phyloP scores from a whole-genome alignment of 495 filamentous ascomycete genomes.

The Lasiosphaeria ovina region DNA sequence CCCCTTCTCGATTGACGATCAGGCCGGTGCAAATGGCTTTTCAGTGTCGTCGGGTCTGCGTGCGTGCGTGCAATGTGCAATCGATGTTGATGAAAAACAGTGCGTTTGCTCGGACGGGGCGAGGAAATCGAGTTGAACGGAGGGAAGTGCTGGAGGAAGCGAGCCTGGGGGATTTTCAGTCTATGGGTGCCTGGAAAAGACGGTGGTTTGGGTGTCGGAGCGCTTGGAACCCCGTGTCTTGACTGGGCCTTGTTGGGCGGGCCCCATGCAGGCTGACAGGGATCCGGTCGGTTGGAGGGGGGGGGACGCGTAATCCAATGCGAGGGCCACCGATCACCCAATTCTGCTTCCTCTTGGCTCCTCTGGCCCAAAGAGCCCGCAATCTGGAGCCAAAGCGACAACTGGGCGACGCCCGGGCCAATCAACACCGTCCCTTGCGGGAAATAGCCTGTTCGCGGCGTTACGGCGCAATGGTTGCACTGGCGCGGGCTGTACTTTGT shows the following conservation, averaged over 20 bases:
- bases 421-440: conserved; percentile 10
- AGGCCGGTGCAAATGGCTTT: background rate
- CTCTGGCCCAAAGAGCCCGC: conserved; percentile 6
- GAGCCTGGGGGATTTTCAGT: conserved; percentile 32
- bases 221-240: conserved; percentile 25
- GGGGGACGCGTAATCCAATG: conserved; percentile 45
- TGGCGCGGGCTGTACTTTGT: conserved; percentile 12
- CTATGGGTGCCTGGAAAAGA: conserved; percentile 31
- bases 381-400: conserved; percentile 15
- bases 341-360: conserved; percentile 5
- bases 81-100: background rate
- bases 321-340: conserved; percentile 23
- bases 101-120: background rate
- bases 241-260: conserved; percentile 31
- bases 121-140: background rate
- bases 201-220: conserved; percentile 22
- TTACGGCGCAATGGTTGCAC: conserved; percentile 20
- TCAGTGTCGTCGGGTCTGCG: background rate
- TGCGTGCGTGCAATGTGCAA: background rate
- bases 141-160: conserved; percentile 16
- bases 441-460: conserved; percentile 26
- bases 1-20: conserved; percentile 2
- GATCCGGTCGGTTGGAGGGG: conserved; percentile 23
- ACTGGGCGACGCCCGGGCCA: conserved; percentile 11
- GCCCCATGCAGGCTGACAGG: conserved; percentile 27